phyloP scores from a whole-genome alignment of 306 rosid genomes.

The Luffa acutangula region DNA sequence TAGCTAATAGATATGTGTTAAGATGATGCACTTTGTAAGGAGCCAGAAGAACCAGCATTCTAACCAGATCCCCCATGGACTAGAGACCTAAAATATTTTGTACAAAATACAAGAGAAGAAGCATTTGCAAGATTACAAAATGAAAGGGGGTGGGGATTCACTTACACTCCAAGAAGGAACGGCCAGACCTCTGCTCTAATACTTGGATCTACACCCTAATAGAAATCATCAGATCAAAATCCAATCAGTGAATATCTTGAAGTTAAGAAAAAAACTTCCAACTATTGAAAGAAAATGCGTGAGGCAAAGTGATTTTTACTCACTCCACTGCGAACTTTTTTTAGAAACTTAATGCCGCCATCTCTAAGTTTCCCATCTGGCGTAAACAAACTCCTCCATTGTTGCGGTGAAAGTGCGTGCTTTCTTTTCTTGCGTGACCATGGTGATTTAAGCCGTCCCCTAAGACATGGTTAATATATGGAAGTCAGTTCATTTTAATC shows the following conservation, averaged over 20 bases:
- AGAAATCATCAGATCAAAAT: conserved; percentile 18
- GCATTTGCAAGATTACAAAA: background rate
- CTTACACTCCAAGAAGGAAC: conserved; percentile 98
- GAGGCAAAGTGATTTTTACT: conserved; percentile 30
- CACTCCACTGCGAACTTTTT: conserved; percentile 97
- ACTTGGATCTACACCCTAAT: conserved; percentile 88
- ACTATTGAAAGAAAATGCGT: background rate
- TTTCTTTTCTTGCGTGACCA: conserved; percentile 98
- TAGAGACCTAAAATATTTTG: background rate
- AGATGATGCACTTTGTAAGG: background rate
- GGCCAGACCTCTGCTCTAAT: conserved; percentile 98
- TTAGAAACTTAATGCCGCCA: conserved; percentile 82
- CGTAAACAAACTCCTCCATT: conserved; percentile 68
- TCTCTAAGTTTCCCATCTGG: conserved; percentile 77
- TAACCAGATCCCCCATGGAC: background rate
- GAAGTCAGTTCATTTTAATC: background rate
- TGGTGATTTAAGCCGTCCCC: conserved; percentile 92
- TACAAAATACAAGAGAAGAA: background rate
- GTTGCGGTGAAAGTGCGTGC: conserved; percentile 64
- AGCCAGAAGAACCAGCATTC: background rate
- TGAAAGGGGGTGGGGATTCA: background rate
- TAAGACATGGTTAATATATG: background rate
- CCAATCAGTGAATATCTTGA: conserved; percentile 2
- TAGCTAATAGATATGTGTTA: background rate
- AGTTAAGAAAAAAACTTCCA: background rate